A percentile compares a stretch with the other conserved stretches of the same genome.
Evolutionary conservation across 805 yeast species (phyloP).

Genomic region (Hermanozyma aechmeae): DNA sequence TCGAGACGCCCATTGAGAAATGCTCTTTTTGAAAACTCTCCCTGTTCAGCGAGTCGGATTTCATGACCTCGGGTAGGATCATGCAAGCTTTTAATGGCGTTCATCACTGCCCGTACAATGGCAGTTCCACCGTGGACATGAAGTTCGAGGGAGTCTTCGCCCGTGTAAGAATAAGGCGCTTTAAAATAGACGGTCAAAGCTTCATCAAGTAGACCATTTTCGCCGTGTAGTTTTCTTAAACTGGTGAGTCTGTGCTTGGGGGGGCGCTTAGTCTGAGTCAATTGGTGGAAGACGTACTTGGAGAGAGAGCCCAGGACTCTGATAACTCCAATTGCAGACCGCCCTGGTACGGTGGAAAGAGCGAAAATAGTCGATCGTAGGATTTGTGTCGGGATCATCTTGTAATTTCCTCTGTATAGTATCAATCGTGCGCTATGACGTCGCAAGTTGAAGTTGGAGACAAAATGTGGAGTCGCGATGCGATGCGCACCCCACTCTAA

Average conservation of each 20-base stretch:
- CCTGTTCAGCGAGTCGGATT: slow-evolving; percentile 81
- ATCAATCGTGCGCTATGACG: background rate
- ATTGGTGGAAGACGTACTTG: slow-evolving; percentile 27
- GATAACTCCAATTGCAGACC: slow-evolving; percentile 81
- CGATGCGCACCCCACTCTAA: background rate
- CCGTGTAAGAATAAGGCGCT: slow-evolving; percentile 78
- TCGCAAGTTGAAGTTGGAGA: background rate
- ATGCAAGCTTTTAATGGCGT: slow-evolving; percentile 50
- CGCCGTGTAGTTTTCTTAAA: slow-evolving; percentile 44
- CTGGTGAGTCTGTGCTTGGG: slow-evolving; percentile 50
- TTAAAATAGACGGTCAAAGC: slow-evolving; percentile 63
- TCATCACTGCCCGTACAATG: slow-evolving; percentile 58
- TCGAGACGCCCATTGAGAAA: slow-evolving; percentile 79
- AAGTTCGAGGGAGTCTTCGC: slow-evolving; percentile 84
- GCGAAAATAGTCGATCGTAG: slow-evolving; percentile 74
- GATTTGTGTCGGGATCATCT: background rate
- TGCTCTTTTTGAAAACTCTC: slow-evolving; percentile 85
- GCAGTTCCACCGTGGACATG: slow-evolving; percentile 94
- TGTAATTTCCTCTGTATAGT: background rate
- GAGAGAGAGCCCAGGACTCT: slow-evolving; percentile 73
- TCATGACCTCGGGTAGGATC: slow-evolving; percentile 24
- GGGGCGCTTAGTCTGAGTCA: slow-evolving; percentile 30
- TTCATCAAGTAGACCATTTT: slow-evolving; percentile 53
- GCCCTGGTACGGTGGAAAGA: slow-evolving; percentile 70
- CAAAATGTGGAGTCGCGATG: background rate